Evolutionary conservation across 371 early-diverging fungal species (phyloP), one percentile per base, ranked within the genome.

Genomic region (Circinella umbellata): DNA sequence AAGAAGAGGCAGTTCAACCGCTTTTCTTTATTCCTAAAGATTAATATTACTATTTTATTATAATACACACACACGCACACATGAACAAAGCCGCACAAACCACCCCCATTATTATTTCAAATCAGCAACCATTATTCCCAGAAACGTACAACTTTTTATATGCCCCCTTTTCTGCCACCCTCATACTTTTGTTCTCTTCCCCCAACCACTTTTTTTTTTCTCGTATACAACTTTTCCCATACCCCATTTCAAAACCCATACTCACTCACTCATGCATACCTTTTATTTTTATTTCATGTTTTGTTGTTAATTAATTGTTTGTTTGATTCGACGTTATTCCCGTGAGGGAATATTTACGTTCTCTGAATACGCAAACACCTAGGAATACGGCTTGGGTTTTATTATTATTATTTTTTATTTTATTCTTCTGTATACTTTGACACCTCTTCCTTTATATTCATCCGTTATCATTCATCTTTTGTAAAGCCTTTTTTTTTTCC

Each of bases 321-420:
- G 13, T 20, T 63, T 63, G 46, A 27, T 46, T 51, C 46, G 27
- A 18, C n/a, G 5, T 39, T 47, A 39, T 63, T 63, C 63, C 63
- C 63, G 63, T 63, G 63, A 63, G 63, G 63, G 20, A 63, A 63
- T 63, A 47, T 63, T 63, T 63, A 63, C 63, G 27, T 27, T 27
- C 10, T 17, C 17, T 13, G 5, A 5, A n/a, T 38, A 63, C 63
- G 10, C 63, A 63, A 63, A 63, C 63, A 63, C 27, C 47, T 47
- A n/a, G 63, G 63, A 63, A 46, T 46, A 36, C 61, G 61, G 61
- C 61, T 46, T 46, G 20, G 42, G 63, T 47, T 61, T 61, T 51
- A n/a, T 51, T 51, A 51, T 47, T 47, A 9, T 47, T 15, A n/a
- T 9, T 6, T 66, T 37, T 1, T 57, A 10, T 46, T 1, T 7